phyloP scores from a whole-genome alignment of 1,284 basidiomycete genomes.

The Baeospora myosura region DNA sequence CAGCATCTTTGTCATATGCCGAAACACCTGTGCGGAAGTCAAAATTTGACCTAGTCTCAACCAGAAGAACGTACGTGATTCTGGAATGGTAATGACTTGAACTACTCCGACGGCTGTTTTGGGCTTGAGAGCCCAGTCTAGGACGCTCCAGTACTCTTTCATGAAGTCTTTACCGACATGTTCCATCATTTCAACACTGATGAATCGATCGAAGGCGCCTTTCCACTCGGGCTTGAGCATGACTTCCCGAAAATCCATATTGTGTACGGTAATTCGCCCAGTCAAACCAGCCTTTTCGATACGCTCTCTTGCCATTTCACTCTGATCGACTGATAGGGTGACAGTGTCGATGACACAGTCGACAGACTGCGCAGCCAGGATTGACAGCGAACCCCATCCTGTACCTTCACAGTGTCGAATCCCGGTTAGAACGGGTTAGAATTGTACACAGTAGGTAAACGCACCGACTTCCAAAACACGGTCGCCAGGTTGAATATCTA shows the following conservation, averaged over 20 bases:
- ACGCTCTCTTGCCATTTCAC: slow-evolving; percentile 53
- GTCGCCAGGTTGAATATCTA: slow-evolving; percentile 48
- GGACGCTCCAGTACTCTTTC: slow-evolving; percentile 56
- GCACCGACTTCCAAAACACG: slow-evolving; percentile 74
- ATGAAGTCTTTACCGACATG: slow-evolving; percentile 67
- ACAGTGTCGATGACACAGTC: slow-evolving; percentile 66
- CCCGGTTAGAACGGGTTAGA: too few species aligned
- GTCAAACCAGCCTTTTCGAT: slow-evolving; percentile 46
- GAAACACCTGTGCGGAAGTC: too few species aligned
- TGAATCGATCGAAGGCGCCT: slow-evolving; percentile 60
- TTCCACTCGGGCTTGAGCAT: slow-evolving; percentile 63
- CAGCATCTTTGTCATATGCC: too few species aligned
- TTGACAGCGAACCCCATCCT: slow-evolving; percentile 76
- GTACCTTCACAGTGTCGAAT: too few species aligned
- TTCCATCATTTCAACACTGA: slow-evolving; percentile 80
- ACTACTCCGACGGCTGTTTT: slow-evolving; percentile 62
- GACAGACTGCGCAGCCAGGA: slow-evolving; percentile 48
- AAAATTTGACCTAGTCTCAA: too few species aligned
- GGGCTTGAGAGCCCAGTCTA: slow-evolving; percentile 67
- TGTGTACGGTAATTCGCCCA: slow-evolving; percentile 58
- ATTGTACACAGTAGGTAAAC: too few species aligned
- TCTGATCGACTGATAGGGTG: slow-evolving; percentile 69
- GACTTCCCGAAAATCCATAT: slow-evolving; percentile 70
- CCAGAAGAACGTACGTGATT: slow-evolving; percentile 62
- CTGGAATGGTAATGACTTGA: slow-evolving; percentile 77